Percentiles rank a stretch among this genome's conserved stretches.
phyloP scores from a whole-genome alignment of 2,329 filamentous ascomycete genomes.

The Aspergillus sp. region DNA sequence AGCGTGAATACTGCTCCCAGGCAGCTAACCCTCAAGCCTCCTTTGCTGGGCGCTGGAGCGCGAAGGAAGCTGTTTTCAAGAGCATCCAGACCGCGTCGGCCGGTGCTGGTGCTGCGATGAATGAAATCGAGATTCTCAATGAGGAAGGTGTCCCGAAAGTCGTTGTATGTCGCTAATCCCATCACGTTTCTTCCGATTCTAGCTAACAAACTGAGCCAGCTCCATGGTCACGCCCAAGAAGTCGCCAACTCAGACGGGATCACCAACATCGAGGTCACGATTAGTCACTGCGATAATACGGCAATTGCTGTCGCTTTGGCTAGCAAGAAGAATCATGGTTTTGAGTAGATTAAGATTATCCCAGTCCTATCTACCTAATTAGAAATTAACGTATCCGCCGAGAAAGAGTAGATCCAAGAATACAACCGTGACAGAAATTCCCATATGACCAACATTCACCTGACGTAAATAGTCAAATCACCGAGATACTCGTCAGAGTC shows the following conservation, averaged over 20 bases:
- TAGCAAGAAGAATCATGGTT: background rate
- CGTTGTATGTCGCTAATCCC: constrained; percentile 5
- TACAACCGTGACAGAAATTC: background rate
- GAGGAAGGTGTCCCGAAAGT: constrained; percentile 12
- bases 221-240: constrained; percentile 13
- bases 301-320: constrained; percentile 13
- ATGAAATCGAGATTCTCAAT: constrained; percentile 17
- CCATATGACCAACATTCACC: background rate
- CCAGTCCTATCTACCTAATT: background rate
- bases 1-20: constrained; percentile 81
- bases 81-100: constrained; percentile 14
- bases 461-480: constrained; percentile 21
- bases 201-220: constrained; percentile 5
- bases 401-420: background rate
- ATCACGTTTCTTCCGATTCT: background rate
- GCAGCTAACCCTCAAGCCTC: constrained; percentile 79
- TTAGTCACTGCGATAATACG: constrained; percentile 11
- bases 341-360: background rate
- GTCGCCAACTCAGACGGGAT: constrained; percentile 9
- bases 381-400: background rate
- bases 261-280: constrained; percentile 10
- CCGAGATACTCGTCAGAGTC: constrained; percentile 22
- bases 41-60: constrained; percentile 82
- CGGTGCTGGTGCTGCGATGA: constrained; percentile 16
- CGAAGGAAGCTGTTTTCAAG: constrained; percentile 65